phyloP scores from a whole-genome alignment of 768 basidiomycete genomes.

The Cubamyces sp. region DNA sequence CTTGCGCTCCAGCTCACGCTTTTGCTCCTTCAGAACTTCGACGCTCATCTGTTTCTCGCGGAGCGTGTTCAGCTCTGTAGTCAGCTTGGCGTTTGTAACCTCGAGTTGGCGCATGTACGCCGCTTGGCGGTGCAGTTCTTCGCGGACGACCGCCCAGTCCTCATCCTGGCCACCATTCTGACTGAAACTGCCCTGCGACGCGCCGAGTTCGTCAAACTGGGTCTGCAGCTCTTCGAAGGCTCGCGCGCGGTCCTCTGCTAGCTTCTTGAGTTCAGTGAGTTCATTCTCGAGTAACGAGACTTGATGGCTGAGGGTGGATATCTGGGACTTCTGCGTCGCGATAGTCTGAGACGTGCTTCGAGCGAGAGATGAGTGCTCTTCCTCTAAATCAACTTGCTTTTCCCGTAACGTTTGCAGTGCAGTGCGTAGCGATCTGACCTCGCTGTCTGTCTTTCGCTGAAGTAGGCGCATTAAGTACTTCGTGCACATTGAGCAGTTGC shows the following conservation, averaged over 20 bases:
- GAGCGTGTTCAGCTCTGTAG: constrained; percentile 54
- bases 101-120: constrained; percentile 64
- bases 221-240: constrained; percentile 50
- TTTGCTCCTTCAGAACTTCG: constrained; percentile 77
- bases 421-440: constrained; percentile 55
- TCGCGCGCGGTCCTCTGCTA: constrained; percentile 46
- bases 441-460: constrained; percentile 54
- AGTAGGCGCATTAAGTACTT: not conserved
- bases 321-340: constrained; percentile 54
- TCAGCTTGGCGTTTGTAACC: constrained; percentile 56
- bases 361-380: constrained; percentile 52
- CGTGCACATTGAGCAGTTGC: not conserved
- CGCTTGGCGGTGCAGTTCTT: constrained; percentile 71
- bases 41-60: constrained; percentile 61
- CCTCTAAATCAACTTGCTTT: constrained; percentile 63
- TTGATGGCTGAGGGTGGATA: constrained; percentile 52
- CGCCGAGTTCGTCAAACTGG: constrained; percentile 49
- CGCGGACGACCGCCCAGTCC: constrained; percentile 64
- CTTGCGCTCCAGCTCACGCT: constrained; percentile 61
- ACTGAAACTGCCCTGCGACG: constrained; percentile 37
- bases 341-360: constrained; percentile 54
- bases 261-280: constrained; percentile 44
- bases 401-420: constrained; percentile 55
- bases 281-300: constrained; percentile 52
- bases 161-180: constrained; percentile 47